These are phyloP conservation scores for Quercus mongolica DNA, from an alignment of 306 rosid genomes.

Conservation along the genomic window DNA sequence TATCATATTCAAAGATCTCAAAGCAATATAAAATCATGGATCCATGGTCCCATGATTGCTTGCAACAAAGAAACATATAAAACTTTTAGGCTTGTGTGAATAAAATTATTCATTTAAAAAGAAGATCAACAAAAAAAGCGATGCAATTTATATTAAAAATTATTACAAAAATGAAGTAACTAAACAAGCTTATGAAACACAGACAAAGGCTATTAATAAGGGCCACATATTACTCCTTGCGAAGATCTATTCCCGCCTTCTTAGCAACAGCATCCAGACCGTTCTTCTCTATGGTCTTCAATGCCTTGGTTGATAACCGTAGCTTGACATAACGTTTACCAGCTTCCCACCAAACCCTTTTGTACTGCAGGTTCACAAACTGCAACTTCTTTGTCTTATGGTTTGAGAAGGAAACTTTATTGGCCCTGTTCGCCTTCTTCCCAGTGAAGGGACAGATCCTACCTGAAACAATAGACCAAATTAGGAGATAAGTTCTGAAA, in stretches of 20 bases:
- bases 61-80: not conserved
- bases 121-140: not conserved
- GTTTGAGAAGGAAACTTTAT: conserved; percentile 76
- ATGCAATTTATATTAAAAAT: not conserved
- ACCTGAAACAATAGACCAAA: conserved; percentile 37
- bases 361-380: conserved; percentile 92
- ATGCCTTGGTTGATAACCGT: conserved; percentile 84
- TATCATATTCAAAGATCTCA: not conserved
- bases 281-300: conserved; percentile 93
- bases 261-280: conserved; percentile 96
- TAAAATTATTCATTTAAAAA: not conserved
- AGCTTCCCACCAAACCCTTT: conserved; percentile 96
- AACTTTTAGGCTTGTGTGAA: not conserved
- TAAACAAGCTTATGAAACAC: conserved; percentile 12
- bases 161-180: not conserved
- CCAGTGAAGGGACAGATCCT: conserved; percentile 89
- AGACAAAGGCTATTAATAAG: not conserved
- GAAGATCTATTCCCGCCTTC: conserved; percentile 92
- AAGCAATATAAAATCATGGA: not conserved
- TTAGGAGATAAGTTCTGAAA: not conserved
- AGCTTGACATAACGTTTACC: conserved; percentile 91
- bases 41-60: not conserved
- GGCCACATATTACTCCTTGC: conserved; percentile 49
- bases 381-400: conserved; percentile 92
- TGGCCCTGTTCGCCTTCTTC: conserved; percentile 87